Conservation (phyloP, 208 protist genomes). For the Leishmania martiniquensis region DNA sequence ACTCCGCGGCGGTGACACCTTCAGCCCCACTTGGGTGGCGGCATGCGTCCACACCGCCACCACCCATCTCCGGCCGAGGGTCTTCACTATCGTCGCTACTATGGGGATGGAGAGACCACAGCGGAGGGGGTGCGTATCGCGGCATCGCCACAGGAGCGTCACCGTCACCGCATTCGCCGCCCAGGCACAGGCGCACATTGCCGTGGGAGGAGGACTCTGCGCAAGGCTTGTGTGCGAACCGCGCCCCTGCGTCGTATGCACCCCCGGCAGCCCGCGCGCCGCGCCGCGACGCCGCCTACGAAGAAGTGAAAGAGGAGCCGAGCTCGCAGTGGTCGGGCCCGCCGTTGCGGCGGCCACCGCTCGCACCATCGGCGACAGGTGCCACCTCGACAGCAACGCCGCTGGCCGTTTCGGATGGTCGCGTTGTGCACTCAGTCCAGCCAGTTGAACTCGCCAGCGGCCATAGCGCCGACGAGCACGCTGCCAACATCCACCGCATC, state of each 20-base stretch:
- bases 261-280: neutral
- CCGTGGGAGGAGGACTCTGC: neutral
- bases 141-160: conserved; percentile 1
- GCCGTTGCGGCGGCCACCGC: neutral
- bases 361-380: neutral
- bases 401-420: neutral
- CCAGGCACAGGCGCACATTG: neutral
- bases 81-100: conserved; percentile 23
- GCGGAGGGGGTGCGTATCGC: neutral
- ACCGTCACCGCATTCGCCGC: conserved; percentile 2
- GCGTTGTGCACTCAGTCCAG: neutral
- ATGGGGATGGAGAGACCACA: conserved; percentile 27
- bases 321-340: neutral
- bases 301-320: conserved; percentile 23
- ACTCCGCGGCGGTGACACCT: neutral
- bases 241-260: neutral
- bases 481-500: conserved; percentile 51
- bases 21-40: conserved; percentile 12
- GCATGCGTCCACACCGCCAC: neutral
- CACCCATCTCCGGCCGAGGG: neutral
- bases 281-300: conserved; percentile 16
- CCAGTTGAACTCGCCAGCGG: conserved; percentile 1
- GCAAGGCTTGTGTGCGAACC: neutral
- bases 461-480: conserved; percentile 26
- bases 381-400: neutral